A percentile compares a stretch with the other conserved stretches of the same genome.
phyloP scores from a whole-genome alignment of 169 alveolate species.

The Plasmodium inui region DNA sequence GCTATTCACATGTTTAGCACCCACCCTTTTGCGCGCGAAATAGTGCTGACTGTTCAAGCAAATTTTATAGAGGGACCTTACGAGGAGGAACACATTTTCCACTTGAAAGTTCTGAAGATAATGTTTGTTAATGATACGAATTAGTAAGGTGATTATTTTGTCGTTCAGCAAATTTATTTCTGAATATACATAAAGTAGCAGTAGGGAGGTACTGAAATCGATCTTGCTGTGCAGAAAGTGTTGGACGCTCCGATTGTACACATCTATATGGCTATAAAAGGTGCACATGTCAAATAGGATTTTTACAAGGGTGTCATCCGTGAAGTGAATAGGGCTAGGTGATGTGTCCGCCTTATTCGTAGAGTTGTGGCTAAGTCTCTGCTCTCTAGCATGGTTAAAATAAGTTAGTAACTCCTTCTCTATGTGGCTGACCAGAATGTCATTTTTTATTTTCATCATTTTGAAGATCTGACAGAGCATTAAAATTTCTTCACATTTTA shows the following conservation, averaged over 20 bases:
- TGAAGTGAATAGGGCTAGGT: not conserved
- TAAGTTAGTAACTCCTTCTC: constrained; percentile 35
- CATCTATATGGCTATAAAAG: constrained; percentile 50
- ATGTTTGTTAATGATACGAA: constrained; percentile 43
- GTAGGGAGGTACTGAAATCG: constrained; percentile 40
- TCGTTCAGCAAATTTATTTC: constrained; percentile 51
- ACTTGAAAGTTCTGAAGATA: constrained; percentile 20
- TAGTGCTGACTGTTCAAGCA: constrained; percentile 61
- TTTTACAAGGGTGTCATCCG: constrained; percentile 32
- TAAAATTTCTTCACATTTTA: constrained; percentile 63
- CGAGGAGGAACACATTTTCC: constrained; percentile 35
- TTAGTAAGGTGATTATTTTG: constrained; percentile 17
- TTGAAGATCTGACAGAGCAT: constrained; percentile 66
- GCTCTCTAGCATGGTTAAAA: not conserved
- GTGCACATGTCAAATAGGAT: constrained; percentile 72
- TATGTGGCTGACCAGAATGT: constrained; percentile 19
- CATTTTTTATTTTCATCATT: constrained; percentile 49
- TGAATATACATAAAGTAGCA: constrained; percentile 49
- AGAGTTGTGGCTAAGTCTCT: not conserved
- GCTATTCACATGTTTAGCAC: not conserved
- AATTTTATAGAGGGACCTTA: constrained; percentile 65
- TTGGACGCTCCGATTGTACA: constrained; percentile 38
- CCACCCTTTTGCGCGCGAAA: not conserved
- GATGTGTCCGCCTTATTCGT: not conserved
- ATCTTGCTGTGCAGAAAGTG: constrained; percentile 39